Evolutionary conservation across 495 filamentous ascomycete genomes (phyloP).

Genomic region (Venustampulla echinocandica): DNA sequence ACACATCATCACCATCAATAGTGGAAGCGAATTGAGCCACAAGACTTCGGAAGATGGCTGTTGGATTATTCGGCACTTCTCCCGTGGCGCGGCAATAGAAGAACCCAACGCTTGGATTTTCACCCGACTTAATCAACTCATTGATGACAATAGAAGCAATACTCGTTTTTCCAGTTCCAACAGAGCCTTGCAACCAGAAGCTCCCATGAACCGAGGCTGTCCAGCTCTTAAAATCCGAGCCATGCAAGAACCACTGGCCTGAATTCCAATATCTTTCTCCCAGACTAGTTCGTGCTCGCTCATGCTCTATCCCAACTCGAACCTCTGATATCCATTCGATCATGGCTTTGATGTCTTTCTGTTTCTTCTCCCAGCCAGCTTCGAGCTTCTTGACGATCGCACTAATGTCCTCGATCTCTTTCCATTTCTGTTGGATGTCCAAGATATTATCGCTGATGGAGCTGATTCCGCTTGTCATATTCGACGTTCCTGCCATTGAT

Average conservation of each 20-base stretch:
- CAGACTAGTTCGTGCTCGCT: conserved; percentile 1
- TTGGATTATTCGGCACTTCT: too few species aligned
- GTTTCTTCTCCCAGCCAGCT: conserved; percentile 1
- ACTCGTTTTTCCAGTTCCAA: conserved; percentile 1
- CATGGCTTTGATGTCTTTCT: background rate
- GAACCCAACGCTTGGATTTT: background rate
- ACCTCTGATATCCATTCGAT: conserved; percentile 2
- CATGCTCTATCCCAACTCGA: conserved; percentile 7
- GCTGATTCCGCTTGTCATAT: background rate
- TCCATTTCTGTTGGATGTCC: conserved; percentile 1
- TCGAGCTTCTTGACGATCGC: conserved; percentile 1
- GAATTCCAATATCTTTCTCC: background rate
- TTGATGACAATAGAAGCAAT: conserved; percentile 6
- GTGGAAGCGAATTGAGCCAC: conserved; percentile 3
- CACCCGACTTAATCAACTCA: background rate
- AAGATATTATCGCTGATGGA: background rate
- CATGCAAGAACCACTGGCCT: conserved; percentile 4
- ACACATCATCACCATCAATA: background rate
- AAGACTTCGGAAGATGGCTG: conserved; percentile 4
- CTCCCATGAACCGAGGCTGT: background rate
- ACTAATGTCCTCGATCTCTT: conserved; percentile 2
- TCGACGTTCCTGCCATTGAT: conserved; percentile 1
- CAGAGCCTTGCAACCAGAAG: conserved; percentile 4
- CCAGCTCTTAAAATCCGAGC: background rate
- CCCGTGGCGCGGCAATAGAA: too few species aligned